Evolutionary conservation across 148 eudicot species (phyloP), one percentile per base, ranked within the genome.

Genomic region (Cornus controversa): DNA sequence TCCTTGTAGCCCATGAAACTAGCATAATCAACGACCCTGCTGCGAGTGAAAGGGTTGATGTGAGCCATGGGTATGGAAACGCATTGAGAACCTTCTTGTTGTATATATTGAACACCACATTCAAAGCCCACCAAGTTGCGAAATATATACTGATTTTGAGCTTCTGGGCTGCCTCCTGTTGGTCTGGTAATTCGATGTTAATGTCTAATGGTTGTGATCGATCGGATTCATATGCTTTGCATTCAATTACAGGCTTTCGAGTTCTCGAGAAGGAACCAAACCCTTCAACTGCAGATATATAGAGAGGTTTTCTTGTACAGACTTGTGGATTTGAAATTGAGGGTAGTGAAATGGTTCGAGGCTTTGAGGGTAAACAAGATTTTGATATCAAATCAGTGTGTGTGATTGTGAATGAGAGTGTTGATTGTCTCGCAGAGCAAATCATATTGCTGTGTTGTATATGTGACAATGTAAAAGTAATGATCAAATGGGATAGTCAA

Each of bases 1-100:
- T 79, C 65, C 87, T 79, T 0, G 87, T 82, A 54, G 84, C 90
- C 93, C 93, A 90, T 4, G 93, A 88, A 77, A 88, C 10, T 65
- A 90, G 34, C 93, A 90, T 90, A 78, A 90, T 88, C 58, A 87
- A 47, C 5, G 91, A 90, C 2, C 93, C 93, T 69, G 87, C 91
- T 80, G 93, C 93, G 24, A 90, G 85, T 16, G 91, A 88, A n/a
- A 90, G 91, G 0, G 93, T 90, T 0, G 93, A 90, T 8, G 91
- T 88, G 3, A 90, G 83, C 93, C 93, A 90, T 54, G 93, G 93
- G 57, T 83, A 90, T 58, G 93, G 93, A 74, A 90, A 90, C 23
- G 87, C 93, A 86, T 90, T 90, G 82, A 90, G 75, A n/a, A 90
- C 93, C 74, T 90, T 90, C 84, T 90, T 90, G 70, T 90, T 90